Percentiles rank a stretch among this genome's conserved stretches.
These are phyloP conservation scores for Suillus brevipes DNA, from an alignment of 768 basidiomycete genomes.

Conservation along the genomic window DNA sequence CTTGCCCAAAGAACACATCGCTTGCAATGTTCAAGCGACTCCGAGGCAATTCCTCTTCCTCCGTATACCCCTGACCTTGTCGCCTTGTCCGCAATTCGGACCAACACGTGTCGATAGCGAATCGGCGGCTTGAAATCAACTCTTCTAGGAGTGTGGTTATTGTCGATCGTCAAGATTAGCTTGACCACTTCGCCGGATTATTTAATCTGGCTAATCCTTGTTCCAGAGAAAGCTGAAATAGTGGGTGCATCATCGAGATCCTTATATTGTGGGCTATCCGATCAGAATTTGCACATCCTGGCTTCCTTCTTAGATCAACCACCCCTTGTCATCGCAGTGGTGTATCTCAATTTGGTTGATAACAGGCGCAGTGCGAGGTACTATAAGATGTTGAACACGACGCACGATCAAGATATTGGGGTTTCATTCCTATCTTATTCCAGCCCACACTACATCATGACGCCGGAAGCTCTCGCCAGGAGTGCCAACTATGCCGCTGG, in stretches of 20 bases:
- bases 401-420: conserved; percentile 26
- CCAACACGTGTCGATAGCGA: not conserved
- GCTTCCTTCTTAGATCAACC: not conserved
- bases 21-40: not conserved
- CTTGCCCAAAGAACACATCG: not conserved
- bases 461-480: conserved; percentile 22
- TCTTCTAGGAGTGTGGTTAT: no score
- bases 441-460: conserved; percentile 32
- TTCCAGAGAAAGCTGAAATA: not conserved
- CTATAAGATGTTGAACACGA: conserved; percentile 31
- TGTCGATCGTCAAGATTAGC: no score
- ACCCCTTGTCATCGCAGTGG: not conserved
- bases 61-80: not conserved
- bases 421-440: conserved; percentile 36
- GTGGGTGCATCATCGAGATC: not conserved
- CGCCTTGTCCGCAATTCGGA: not conserved
- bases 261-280: not conserved
- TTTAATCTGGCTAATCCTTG: not conserved
- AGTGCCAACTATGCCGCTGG: conserved; percentile 46
- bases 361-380: conserved; percentile 20
- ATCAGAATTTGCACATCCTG: not conserved
- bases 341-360: conserved; percentile 16
- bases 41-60: not conserved
- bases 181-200: not conserved
- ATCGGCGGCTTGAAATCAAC: no score